Conservation (phyloP, 202 grass and related monocot species). For the Zizania palustris region DNA sequence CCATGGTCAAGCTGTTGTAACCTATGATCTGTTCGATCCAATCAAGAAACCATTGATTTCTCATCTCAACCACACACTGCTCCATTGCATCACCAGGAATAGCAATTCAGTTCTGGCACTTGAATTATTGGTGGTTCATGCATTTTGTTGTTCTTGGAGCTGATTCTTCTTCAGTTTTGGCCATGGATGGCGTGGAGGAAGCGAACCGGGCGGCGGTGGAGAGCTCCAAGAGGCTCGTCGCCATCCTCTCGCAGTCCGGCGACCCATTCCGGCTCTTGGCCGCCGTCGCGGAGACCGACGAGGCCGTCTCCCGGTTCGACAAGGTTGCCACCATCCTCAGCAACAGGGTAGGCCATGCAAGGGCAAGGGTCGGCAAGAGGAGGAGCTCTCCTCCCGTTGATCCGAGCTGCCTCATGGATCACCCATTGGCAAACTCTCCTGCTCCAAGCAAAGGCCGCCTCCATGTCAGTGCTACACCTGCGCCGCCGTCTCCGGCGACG, state of each 20-base stretch:
- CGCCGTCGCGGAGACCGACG: conserved; percentile 60
- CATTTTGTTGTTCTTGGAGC: not conserved
- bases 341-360: conserved; percentile 75
- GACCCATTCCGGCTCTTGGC: conserved; percentile 50
- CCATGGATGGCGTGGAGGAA: conserved; percentile 79
- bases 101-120: not conserved
- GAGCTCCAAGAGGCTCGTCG: conserved; percentile 76
- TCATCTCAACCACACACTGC: not conserved
- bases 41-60: not conserved
- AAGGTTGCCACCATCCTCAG: conserved; percentile 74
- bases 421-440: conserved; percentile 43
- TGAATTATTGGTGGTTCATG: conserved; percentile 13
- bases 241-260: conserved; percentile 55
- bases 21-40: not conserved
- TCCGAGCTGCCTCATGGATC: conserved; percentile 58
- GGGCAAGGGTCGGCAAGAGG: conserved; percentile 54
- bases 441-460: not conserved
- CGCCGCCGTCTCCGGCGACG: conserved; percentile 34
- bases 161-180: conserved; percentile 7
- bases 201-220: conserved; percentile 73
- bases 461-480: conserved; percentile 20
- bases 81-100: conserved; percentile 26
- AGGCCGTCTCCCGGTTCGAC: conserved; percentile 68
- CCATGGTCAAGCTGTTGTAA: conserved; percentile 9
- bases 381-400: conserved; percentile 47